Percentiles rank a stretch among this genome's conserved stretches.
Evolutionary conservation across 1,284 basidiomycete species (phyloP).

Genomic region (Ceraceosorus bombacis): DNA sequence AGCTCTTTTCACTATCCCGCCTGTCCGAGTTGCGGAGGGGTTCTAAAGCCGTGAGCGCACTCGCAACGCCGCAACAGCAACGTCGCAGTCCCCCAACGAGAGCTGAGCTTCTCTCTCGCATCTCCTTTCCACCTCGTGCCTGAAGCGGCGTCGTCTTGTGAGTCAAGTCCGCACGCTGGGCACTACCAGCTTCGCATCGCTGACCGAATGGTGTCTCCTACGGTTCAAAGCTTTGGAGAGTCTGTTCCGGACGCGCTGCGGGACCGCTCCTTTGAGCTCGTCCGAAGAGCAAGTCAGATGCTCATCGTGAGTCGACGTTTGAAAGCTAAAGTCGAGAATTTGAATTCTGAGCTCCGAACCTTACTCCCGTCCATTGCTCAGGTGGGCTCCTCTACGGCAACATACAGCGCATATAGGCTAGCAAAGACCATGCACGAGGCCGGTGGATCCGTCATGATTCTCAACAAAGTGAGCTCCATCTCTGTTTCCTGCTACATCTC

Average conservation of each 20-base stretch:
- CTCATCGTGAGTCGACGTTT: conserved; percentile 20
- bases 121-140: neutral
- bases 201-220: too few species aligned
- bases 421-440: conserved; percentile 37
- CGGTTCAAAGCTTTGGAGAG: conserved; percentile 34
- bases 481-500: neutral
- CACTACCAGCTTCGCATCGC: neutral
- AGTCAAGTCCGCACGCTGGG: neutral
- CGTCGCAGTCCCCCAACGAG: neutral
- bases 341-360: too few species aligned
- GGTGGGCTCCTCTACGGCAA: conserved; percentile 40
- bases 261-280: conserved; percentile 22
- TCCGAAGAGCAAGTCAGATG: conserved; percentile 28
- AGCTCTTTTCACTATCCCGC: conserved; percentile 38
- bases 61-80: too few species aligned
- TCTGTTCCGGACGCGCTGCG: conserved; percentile 33
- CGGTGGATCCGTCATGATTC: conserved; percentile 29
- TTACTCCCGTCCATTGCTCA: too few species aligned
- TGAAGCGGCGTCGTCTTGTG: conserved; percentile 30
- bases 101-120: neutral
- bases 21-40: conserved; percentile 45
- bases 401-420: conserved; percentile 45
- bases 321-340: too few species aligned
- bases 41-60: conserved; percentile 35
- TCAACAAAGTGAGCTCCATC: conserved; percentile 21